phyloP scores from a whole-genome alignment of 1,284 basidiomycete species.

The Puccinia hordei region DNA sequence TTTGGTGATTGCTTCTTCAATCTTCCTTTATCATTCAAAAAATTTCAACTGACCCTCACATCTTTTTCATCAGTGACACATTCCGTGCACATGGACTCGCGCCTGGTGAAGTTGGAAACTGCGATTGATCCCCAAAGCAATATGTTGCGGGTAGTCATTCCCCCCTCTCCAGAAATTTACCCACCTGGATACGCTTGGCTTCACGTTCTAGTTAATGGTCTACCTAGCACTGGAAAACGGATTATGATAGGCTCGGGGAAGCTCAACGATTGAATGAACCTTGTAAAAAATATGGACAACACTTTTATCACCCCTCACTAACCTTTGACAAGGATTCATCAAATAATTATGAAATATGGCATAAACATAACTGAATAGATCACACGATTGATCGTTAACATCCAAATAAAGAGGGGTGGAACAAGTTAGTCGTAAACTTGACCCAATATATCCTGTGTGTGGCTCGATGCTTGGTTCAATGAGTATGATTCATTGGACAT shows the following conservation, averaged over 20 bases:
- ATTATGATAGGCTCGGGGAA: conserved; percentile 42
- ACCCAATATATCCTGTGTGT: no score
- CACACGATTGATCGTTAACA: no score
- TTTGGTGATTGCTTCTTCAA: conserved; percentile 23
- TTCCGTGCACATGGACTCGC: conserved; percentile 23
- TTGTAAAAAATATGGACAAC: no score
- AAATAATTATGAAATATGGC: no score
- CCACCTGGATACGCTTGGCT: conserved; percentile 48
- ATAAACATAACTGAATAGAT: no score
- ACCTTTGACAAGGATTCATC: no score
- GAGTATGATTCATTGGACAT: no score
- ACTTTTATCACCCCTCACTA: no score
- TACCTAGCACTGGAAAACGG: conserved; percentile 23
- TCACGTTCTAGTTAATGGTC: conserved; percentile 19
- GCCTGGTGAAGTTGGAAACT: conserved; percentile 14
- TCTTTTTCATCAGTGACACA: conserved; percentile 29
- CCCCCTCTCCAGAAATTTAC: conserved; percentile 15
- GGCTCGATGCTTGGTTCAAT: no score
- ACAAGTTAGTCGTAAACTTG: no score
- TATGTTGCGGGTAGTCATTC: not conserved
- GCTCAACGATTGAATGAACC: not conserved
- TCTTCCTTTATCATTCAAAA: not conserved
- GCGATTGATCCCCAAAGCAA: not conserved
- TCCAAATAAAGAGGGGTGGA: no score
- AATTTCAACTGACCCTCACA: no score